Base-by-base conservation (phyloP, 2,329 filamentous ascomycete species). In the Xylariales sp. region DNA sequence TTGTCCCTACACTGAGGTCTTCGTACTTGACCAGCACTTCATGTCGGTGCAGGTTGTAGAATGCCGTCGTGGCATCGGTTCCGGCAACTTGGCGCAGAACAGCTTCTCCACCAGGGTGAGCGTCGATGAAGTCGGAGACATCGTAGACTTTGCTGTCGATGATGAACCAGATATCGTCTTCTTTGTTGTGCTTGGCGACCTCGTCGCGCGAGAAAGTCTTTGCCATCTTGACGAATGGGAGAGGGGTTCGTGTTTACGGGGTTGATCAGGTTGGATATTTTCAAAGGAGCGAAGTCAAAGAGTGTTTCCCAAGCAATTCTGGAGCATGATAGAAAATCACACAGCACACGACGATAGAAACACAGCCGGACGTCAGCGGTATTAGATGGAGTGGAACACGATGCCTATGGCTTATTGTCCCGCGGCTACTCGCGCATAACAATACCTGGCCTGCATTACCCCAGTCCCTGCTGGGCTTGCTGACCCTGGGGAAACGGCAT, bases 21-120 rank as follows among this genome's bases (percentile, higher is more conserved):
- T 74, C 67, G 71, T 94, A 94, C 62, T 89, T 89, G 46, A 81
- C 70, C 9, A 95, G 75, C n/a, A 94, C 86, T 64, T 95, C 88
- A 53, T 95, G 88, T 19, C 88, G 75, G 68, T 95, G 89, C 40
- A 95, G 80, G 70, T 94, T 94, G 77, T 94, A 95, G 65, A 94
- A 95, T 43, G 84, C 84, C 25, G 75, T 69, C 2, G 88, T 95
- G 38, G 88, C 87, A 58, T 95, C 88, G 51, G 80, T 76, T 47
- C 88, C 88, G 21, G 86, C 88, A 35, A 91, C 78, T 64, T 95
- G 87, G 40, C 78, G 74, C 27, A 94, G 78, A 18, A 94, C 88
- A 31, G 85, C 81, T 55, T 82, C 80, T 55, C 88, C 88, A 52
- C 88, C 88, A 1, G 88, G 88, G 56, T 95, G 88, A 16, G 85